These are phyloP conservation scores for Lepidium africanum DNA, from an alignment of 345 rosid species.

Conservation along the genomic window DNA sequence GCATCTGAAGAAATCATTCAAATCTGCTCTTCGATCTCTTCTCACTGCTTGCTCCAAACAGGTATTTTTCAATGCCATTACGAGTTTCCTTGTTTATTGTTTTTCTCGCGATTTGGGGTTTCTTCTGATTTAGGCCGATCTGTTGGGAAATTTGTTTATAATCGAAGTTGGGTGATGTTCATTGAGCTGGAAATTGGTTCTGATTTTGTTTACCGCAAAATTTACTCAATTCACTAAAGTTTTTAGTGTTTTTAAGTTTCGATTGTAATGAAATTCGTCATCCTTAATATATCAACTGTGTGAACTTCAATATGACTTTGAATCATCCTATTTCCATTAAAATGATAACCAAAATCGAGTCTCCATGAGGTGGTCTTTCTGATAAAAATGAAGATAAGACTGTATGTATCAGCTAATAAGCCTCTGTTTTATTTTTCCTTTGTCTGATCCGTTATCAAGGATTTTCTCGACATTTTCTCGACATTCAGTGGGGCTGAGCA, in stretches of 20 bases:
- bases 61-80: constrained; percentile 22
- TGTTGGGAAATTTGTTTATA: no score
- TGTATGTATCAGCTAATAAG: neutral
- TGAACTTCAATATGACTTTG: no score
- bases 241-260: neutral
- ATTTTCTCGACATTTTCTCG: constrained; percentile 42
- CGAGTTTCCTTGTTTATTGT: no score
- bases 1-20: constrained; percentile 47
- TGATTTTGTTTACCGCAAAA: neutral
- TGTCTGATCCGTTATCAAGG: constrained; percentile 26
- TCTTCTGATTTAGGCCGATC: no score
- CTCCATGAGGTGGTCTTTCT: no score
- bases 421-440: neutral
- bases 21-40: constrained; percentile 47
- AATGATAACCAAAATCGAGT: no score
- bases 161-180: neutral
- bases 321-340: no score
- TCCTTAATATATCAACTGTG: neutral
- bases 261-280: neutral
- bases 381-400: neutral
- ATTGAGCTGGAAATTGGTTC: neutral
- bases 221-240: neutral
- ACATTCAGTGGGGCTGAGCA: constrained; percentile 42
- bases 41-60: constrained; percentile 54
- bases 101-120: neutral